Evolutionary conservation across 192 early-diverging fungal genomes (phyloP).

Genomic region (Allomyces macrogynus): DNA sequence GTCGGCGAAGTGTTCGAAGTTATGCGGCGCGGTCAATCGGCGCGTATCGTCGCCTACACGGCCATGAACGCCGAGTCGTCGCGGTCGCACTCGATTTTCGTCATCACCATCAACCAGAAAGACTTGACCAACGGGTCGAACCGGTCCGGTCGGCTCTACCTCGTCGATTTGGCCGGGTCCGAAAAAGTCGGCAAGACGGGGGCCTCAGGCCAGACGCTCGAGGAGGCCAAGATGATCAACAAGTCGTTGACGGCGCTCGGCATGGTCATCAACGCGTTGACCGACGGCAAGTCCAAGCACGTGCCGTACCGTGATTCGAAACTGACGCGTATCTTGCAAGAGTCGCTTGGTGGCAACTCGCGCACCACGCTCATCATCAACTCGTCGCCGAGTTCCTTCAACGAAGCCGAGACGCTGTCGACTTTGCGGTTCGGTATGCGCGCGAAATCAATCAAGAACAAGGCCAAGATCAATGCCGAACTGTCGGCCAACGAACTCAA

Average conservation of each 20-base stretch:
- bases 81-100: constrained; percentile 93
- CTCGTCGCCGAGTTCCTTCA: constrained; percentile 91
- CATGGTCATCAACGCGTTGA: constrained; percentile 98
- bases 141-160: constrained; percentile 75
- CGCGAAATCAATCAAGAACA: constrained; percentile 99
- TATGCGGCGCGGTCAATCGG: constrained; percentile 77
- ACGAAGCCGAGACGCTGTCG: constrained; percentile 83
- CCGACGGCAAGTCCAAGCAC: constrained; percentile 96
- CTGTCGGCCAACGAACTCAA: constrained; percentile 88
- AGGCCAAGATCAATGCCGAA: constrained; percentile 97
- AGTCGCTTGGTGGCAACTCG: constrained; percentile 98
- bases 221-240: constrained; percentile 99
- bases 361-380: constrained; percentile 97
- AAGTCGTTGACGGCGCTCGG: constrained; percentile 91
- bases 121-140: constrained; percentile 71
- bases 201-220: constrained; percentile 91
- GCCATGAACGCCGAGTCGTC: constrained; percentile 99
- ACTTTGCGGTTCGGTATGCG: constrained; percentile 94
- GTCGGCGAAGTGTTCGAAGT: constrained; percentile 92
- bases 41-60: constrained; percentile 75
- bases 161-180: constrained; percentile 97
- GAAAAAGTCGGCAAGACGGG: constrained; percentile 96
- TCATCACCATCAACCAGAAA: constrained; percentile 88
- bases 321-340: constrained; percentile 97
- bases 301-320: constrained; percentile 98